phyloP scores from a whole-genome alignment of 495 filamentous ascomycete species.

The Zalerion maritima region DNA sequence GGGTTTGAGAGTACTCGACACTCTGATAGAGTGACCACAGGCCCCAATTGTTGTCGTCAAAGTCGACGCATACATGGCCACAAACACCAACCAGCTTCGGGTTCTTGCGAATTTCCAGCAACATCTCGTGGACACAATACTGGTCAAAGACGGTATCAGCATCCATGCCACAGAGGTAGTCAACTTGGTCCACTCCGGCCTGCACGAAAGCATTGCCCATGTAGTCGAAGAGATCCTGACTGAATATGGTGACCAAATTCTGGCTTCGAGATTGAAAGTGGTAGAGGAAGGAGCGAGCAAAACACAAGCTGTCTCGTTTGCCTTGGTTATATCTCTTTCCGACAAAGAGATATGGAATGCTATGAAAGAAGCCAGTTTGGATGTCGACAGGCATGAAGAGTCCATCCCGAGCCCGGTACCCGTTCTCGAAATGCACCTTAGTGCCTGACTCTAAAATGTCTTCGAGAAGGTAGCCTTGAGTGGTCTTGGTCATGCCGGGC shows the following conservation, averaged over 20 bases:
- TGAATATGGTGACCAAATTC: conserved; percentile 12
- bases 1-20: conserved; percentile 17
- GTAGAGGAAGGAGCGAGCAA: conserved; percentile 64
- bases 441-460: conserved; percentile 49
- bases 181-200: conserved; percentile 11
- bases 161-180: conserved; percentile 18
- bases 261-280: conserved; percentile 40
- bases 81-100: conserved; percentile 15
- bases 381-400: conserved; percentile 63
- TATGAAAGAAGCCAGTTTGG: conserved; percentile 60
- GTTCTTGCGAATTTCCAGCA: conserved; percentile 11
- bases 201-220: conserved; percentile 12
- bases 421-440: conserved; percentile 50
- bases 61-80: conserved; percentile 17
- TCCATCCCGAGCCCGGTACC: conserved; percentile 53
- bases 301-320: conserved; percentile 65
- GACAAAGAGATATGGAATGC: conserved; percentile 37
- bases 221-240: conserved; percentile 12
- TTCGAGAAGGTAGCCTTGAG: conserved; percentile 50
- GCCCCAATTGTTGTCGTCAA: conserved; percentile 8
- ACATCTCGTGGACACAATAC: conserved; percentile 12
- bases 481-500: conserved; percentile 54
- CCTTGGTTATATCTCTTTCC: conserved; percentile 65
- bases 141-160: conserved; percentile 17
- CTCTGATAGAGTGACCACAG: conserved; percentile 16